phyloP scores from a whole-genome alignment of 140 eudicot species.

The Anethum foeniculum region DNA sequence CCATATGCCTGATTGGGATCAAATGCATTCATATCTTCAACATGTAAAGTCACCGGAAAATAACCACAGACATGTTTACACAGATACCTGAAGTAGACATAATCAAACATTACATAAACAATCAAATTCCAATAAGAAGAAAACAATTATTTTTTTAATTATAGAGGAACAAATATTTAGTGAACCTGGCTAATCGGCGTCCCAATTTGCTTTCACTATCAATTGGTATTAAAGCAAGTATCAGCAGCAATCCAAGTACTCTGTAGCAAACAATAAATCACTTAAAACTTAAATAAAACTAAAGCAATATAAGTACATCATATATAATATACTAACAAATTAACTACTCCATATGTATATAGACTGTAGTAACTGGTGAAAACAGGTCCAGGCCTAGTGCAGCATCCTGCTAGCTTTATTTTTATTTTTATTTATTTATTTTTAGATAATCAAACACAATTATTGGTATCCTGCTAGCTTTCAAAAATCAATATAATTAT shows the following conservation, averaged over 20 bases:
- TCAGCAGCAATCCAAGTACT: slow-evolving; percentile 57
- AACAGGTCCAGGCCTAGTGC: no score
- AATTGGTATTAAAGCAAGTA: slow-evolving; percentile 58
- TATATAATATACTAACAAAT: no score
- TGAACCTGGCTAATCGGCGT: slow-evolving; percentile 53
- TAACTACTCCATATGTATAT: no score
- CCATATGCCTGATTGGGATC: slow-evolving; percentile 76
- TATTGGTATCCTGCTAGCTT: no score
- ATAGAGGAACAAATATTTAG: not conserved
- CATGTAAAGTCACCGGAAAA: slow-evolving; percentile 66
- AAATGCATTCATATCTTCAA: slow-evolving; percentile 74
- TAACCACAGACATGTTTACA: slow-evolving; percentile 67
- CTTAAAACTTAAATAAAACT: not conserved
- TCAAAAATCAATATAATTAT: no score
- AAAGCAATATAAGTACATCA: not conserved
- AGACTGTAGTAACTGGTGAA: no score
- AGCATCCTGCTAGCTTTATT: no score
- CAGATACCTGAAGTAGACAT: slow-evolving; percentile 45
- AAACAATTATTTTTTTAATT: not conserved
- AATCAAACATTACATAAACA: not conserved
- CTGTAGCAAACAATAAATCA: slow-evolving; percentile 30
- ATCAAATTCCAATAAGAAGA: not conserved
- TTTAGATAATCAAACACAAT: no score
- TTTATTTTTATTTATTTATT: no score
- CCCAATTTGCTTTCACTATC: slow-evolving; percentile 69